Percentiles rank a stretch among this genome's conserved stretches.
Conservation (phyloP, 2,329 filamentous ascomycete species). For the Hymenoscyphus fructigenus region DNA sequence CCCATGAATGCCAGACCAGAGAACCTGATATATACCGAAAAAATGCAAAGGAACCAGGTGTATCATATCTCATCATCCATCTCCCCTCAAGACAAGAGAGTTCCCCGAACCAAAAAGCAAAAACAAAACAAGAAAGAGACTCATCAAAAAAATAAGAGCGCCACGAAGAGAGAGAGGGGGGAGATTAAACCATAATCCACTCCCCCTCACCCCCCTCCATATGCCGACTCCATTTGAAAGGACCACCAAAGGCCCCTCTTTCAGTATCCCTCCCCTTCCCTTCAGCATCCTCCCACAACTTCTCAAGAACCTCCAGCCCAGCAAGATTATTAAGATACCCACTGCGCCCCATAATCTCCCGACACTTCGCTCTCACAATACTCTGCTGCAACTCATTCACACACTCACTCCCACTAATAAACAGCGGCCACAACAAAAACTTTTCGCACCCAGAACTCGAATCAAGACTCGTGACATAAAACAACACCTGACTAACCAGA, state of each 20-base stretch:
- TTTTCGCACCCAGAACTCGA: conserved; percentile 73
- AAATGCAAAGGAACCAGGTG: too few species aligned
- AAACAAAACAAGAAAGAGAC: too few species aligned
- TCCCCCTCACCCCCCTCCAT: conserved; percentile 52
- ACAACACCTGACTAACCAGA: conserved; percentile 77
- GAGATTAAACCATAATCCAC: conserved; percentile 63
- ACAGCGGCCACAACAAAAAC: conserved; percentile 90
- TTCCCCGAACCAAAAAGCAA: too few species aligned
- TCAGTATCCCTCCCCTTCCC: conserved; percentile 18
- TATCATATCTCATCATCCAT: too few species aligned
- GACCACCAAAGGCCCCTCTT: conserved; percentile 21
- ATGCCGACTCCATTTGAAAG: conserved; percentile 34
- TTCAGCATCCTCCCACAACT: conserved; percentile 61
- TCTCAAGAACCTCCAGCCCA: conserved; percentile 80
- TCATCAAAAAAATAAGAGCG: background rate
- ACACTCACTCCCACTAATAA: conserved; percentile 87
- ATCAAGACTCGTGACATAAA: conserved; percentile 78
- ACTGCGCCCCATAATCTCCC: conserved; percentile 82
- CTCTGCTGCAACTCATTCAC: conserved; percentile 76
- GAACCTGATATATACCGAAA: too few species aligned
- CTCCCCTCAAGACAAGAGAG: too few species aligned
- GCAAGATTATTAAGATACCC: conserved; percentile 93
- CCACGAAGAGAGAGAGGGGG: background rate
- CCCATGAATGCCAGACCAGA: too few species aligned
- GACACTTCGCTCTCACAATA: conserved; percentile 76